Conservation (phyloP, 768 basidiomycete genomes). For the Krasilnikovozyma curviuscula region DNA sequence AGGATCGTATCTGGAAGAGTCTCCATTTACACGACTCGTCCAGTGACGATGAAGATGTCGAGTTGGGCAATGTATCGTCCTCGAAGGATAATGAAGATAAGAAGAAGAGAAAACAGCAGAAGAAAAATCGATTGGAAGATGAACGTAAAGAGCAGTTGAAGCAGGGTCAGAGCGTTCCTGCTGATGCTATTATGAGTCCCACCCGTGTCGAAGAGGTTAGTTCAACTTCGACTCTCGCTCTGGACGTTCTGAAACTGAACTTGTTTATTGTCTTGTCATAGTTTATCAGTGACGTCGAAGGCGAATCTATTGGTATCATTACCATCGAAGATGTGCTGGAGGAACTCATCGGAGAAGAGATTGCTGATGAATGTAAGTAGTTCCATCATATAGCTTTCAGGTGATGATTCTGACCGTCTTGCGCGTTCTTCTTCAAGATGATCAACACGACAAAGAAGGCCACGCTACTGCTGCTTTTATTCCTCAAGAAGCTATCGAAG, state of each 20-base stretch:
- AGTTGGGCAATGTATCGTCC: too few species aligned
- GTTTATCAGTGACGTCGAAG: constrained; percentile 68
- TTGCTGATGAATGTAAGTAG: constrained; percentile 54
- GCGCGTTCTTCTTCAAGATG: background rate
- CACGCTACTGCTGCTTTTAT: constrained; percentile 1
- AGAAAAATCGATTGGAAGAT: constrained; percentile 19
- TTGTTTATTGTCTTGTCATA: constrained; percentile 19
- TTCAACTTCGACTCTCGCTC: constrained; percentile 8
- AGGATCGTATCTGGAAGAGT: constrained; percentile 60
- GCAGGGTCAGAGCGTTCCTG: constrained; percentile 68
- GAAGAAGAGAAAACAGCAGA: constrained; percentile 9
- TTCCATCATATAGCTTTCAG: background rate
- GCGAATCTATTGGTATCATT: constrained; percentile 76
- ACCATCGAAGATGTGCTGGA: constrained; percentile 85
- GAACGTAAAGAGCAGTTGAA: constrained; percentile 22
- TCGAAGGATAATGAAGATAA: constrained; percentile 11
- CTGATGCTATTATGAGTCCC: constrained; percentile 63
- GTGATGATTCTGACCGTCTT: background rate
- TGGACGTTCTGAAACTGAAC: background rate
- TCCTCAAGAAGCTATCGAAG: constrained; percentile 1
- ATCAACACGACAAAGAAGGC: constrained; percentile 7
- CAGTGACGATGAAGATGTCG: too few species aligned
- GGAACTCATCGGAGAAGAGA: constrained; percentile 83
- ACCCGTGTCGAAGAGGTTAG: constrained; percentile 53
- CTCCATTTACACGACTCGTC: too few species aligned